Conservation (phyloP, 2,329 filamentous ascomycete species). For the Daldinia sp. region DNA sequence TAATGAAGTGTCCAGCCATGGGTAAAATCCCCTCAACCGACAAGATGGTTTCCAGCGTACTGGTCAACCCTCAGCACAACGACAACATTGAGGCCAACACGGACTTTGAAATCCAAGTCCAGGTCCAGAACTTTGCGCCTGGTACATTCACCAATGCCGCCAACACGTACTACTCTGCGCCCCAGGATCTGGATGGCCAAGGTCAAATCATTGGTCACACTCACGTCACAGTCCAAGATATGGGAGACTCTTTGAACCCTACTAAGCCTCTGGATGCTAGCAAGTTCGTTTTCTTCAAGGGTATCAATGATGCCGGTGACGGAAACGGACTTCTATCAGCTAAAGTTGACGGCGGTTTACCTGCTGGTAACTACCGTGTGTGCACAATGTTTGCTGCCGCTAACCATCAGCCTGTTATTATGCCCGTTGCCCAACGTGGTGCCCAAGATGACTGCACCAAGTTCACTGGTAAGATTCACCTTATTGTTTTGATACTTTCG, state of each 20-base stretch:
- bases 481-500: conserved; percentile 25
- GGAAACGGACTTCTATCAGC: conserved; percentile 66
- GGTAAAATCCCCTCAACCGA: conserved; percentile 67
- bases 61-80: conserved; percentile 65
- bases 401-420: conserved; percentile 75
- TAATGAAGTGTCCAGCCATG: conserved; percentile 60
- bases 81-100: conserved; percentile 60
- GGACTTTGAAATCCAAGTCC: conserved; percentile 66
- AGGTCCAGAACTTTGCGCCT: conserved; percentile 64
- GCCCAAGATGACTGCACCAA: conserved; percentile 74
- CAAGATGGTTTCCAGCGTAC: conserved; percentile 69
- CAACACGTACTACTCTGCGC: conserved; percentile 71
- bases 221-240: conserved; percentile 69
- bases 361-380: conserved; percentile 72
- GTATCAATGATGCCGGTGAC: conserved; percentile 72
- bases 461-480: conserved; percentile 61
- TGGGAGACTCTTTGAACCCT: conserved; percentile 65
- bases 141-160: conserved; percentile 72
- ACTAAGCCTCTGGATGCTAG: conserved; percentile 64
- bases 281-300: conserved; percentile 74
- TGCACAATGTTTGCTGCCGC: conserved; percentile 73
- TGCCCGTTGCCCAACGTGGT: conserved; percentile 76
- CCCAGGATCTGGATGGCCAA: conserved; percentile 62
- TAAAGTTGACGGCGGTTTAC: conserved; percentile 68
- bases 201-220: conserved; percentile 70